These are phyloP conservation scores for Sanghuangporus weigelae DNA, from an alignment of 1,284 basidiomycete genomes.

Conservation along the genomic window DNA sequence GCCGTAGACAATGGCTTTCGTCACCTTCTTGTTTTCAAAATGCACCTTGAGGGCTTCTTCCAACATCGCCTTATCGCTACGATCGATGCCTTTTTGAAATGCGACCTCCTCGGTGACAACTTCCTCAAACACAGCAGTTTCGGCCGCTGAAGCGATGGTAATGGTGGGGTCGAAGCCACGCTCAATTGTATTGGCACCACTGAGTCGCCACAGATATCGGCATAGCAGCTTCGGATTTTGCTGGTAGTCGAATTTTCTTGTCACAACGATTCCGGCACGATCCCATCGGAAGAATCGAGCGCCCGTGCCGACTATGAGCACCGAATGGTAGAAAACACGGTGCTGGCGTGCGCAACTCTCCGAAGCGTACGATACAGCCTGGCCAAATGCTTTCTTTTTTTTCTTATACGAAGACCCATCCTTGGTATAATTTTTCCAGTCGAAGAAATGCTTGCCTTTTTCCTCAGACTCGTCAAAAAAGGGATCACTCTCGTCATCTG, in stretches of 20 bases:
- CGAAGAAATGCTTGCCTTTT: not conserved
- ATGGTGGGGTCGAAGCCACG: not conserved
- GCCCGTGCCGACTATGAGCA: not conserved
- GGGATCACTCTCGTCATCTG: not conserved
- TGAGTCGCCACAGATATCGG: not conserved
- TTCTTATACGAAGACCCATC: no score
- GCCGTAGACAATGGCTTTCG: not conserved
- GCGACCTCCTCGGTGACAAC: not conserved
- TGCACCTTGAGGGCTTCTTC: not conserved
- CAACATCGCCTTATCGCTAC: not conserved
- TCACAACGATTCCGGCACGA: not conserved
- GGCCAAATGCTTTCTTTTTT: not conserved
- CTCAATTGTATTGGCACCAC: not conserved
- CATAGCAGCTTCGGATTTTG: not conserved
- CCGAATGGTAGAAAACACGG: not conserved
- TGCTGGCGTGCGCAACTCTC: not conserved
- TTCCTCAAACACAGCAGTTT: not conserved
- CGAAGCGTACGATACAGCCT: not conserved
- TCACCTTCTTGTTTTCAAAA: not conserved
- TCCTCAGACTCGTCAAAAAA: not conserved
- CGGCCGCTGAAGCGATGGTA: not conserved
- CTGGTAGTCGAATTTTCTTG: not conserved
- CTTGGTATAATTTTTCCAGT: not conserved
- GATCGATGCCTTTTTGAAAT: not conserved
- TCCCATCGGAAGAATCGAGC: not conserved